Evolutionary conservation across 2,329 filamentous ascomycete species (phyloP), one percentile per base, ranked within the genome.

Genomic region (Microascus cirrosus): DNA sequence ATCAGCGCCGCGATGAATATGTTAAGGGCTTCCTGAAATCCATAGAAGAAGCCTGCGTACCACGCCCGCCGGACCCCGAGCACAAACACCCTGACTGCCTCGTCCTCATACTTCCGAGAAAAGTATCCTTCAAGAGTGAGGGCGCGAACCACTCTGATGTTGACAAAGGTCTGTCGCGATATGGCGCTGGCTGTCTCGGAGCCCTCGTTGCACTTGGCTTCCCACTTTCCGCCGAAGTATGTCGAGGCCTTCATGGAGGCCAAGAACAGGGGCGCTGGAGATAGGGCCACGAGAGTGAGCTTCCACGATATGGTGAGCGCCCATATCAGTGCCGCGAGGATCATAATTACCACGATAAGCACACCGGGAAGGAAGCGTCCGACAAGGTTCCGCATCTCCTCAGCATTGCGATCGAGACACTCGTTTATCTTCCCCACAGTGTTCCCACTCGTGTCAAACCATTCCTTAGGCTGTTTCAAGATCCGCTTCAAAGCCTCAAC

Each of bases 361-460:
- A 87, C 70, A 57, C 87, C 82, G 1, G 87, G 86, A 0, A 86
- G 77, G 65, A 96, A 95, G 1, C 87, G 82, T 1, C 89, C 87
- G 0, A 95, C 77, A 0, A 97, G 74, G 63, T 89, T 91, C 10
- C 89, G 82, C 82, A 94, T 92, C 67, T 96, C 90, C 67, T 97
- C 91, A 0, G 87, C 88, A 64, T 90, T 89, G 18, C 87, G 81
- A 65, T 95, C 90, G 0, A 97, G 78, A 52, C 81, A 86, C 60
- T 89, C 84, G 1, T 79, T 83, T 50, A 97, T 77, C 28, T 36
- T 25, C 1, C 77, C 75, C 0, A 86, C 74, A 0, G 79, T 82
- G 68, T 94, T 88, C 36, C 77, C 75, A 1, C 86, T 77, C 55
- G 78, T 74, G 61, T 90, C 85, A 63, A 95, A 95, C 86, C 91